Conservation (phyloP, 257 asterid species). For the Solanum medicagineum region DNA sequence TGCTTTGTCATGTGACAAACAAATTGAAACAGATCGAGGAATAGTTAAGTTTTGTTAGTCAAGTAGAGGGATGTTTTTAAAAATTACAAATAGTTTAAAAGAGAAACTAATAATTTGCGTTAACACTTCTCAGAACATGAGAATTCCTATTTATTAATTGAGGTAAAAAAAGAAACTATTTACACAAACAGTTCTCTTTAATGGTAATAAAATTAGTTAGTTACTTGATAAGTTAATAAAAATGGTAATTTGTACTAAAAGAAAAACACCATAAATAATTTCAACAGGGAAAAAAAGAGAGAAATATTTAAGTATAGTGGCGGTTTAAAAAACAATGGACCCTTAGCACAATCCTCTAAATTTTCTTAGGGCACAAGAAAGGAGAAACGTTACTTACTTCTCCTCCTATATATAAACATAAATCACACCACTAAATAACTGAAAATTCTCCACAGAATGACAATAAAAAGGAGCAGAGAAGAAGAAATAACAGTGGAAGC, state of each 20-base stretch:
- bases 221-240: neutral
- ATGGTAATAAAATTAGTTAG: no score
- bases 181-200: neutral
- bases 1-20: no score
- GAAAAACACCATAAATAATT: neutral
- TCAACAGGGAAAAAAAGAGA: neutral
- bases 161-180: no score
- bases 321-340: neutral
- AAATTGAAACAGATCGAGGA: no score
- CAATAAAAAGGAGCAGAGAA: neutral
- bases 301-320: neutral
- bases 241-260: neutral
- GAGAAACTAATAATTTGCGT: no score
- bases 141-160: neutral
- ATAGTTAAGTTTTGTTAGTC: no score
- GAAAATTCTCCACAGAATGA: neutral
- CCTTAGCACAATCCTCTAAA: neutral
- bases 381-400: neutral
- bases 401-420: neutral
- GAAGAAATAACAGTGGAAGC: neutral
- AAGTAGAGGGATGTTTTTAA: no score
- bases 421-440: no score
- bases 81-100: no score
- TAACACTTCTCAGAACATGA: neutral
- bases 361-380: neutral